A percentile compares a stretch with the other conserved stretches of the same genome.
These are phyloP conservation scores for Catharanthus roseus DNA, from an alignment of 257 asterid genomes.

Conservation along the genomic window DNA sequence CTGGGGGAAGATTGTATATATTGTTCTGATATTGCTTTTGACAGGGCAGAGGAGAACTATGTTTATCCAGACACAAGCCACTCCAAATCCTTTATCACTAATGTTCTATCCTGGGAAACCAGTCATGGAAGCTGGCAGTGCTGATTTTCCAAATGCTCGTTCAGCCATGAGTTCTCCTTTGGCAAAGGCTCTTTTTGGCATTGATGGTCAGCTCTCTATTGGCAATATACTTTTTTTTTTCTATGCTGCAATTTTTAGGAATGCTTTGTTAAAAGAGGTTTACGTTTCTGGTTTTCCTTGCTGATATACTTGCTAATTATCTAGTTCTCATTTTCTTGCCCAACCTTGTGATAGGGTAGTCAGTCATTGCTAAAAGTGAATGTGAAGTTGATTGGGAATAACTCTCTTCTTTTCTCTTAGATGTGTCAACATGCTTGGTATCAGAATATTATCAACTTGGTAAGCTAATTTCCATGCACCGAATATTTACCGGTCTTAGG, in stretches of 20 bases:
- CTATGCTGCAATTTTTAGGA: neutral
- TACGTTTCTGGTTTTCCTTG: neutral
- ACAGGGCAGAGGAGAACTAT: slow-evolving; percentile 92
- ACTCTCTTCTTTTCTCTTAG: neutral
- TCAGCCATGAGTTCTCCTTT: slow-evolving; percentile 86
- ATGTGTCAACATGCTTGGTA: neutral
- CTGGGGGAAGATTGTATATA: neutral
- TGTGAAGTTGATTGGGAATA: neutral
- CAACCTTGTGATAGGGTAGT: neutral
- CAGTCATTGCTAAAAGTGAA: neutral
- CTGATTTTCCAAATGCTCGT: slow-evolving; percentile 93
- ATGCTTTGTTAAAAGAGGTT: neutral
- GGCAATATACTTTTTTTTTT: neutral
- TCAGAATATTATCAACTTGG: neutral
- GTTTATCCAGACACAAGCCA: slow-evolving; percentile 92
- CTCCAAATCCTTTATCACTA: slow-evolving; percentile 91
- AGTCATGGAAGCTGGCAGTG: slow-evolving; percentile 78
- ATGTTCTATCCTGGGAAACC: slow-evolving; percentile 97
- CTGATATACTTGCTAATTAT: neutral
- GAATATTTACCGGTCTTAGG: no score
- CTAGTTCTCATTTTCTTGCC: neutral
- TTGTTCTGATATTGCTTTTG: slow-evolving; percentile 18
- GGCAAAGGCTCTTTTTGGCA: slow-evolving; percentile 74
- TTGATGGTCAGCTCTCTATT: slow-evolving; percentile 54
- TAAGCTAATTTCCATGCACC: no score